Conservation (phyloP, 352 stramenopile species). For the Globisporangium nagaii region DNA sequence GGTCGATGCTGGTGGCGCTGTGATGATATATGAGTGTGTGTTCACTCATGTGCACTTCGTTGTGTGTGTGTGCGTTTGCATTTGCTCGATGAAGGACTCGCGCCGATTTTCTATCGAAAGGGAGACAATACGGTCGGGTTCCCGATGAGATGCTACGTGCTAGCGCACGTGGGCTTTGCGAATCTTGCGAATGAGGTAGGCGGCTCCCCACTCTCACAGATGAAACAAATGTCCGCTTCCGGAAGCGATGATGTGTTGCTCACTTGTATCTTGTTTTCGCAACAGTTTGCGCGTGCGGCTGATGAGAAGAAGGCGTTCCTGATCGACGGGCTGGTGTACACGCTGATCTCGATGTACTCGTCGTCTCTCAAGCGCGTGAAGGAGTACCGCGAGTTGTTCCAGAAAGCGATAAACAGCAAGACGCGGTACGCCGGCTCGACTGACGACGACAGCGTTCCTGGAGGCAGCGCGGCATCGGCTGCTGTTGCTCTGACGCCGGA, state of each 20-base stretch:
- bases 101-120: constrained; percentile 47
- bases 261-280: not conserved
- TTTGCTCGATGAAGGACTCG: constrained; percentile 21
- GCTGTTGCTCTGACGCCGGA: constrained; percentile 17
- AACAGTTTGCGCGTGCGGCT: constrained; percentile 29
- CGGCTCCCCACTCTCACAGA: too few relatives aligned
- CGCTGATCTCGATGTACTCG: constrained; percentile 31
- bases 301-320: constrained; percentile 32
- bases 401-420: constrained; percentile 23
- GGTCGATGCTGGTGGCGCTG: not conserved
- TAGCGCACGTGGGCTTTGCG: constrained; percentile 43
- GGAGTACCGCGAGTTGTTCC: constrained; percentile 43
- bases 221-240: too few relatives aligned
- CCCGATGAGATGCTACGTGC: constrained; percentile 30
- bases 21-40: too few relatives aligned
- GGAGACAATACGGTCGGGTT: constrained; percentile 22
- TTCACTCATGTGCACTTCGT: too few relatives aligned
- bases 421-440: not conserved
- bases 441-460: not conserved
- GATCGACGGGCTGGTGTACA: constrained; percentile 58
- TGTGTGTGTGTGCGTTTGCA: too few relatives aligned
- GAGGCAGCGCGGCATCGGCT: constrained; percentile 3
- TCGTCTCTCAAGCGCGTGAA: constrained; percentile 42
- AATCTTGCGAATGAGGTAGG: constrained; percentile 45
- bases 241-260: too few relatives aligned